Evolutionary conservation across 2,329 filamentous ascomycete genomes (phyloP).

Genomic region (Ustilaginoidea virens): DNA sequence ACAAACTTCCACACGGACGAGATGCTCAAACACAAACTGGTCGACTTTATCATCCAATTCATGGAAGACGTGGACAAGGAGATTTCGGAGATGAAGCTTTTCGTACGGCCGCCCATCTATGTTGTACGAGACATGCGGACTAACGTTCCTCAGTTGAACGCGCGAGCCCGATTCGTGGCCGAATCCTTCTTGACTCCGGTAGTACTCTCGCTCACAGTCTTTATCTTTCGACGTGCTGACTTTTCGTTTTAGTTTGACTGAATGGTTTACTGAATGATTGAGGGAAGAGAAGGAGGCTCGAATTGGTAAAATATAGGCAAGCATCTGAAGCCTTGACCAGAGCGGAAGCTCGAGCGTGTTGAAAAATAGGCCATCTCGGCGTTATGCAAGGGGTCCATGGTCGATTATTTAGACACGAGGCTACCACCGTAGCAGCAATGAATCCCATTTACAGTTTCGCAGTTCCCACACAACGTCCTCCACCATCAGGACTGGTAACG

Average conservation of each 20-base stretch:
- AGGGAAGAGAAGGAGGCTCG: not conserved
- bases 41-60: conserved; percentile 98
- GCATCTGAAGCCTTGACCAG: not conserved
- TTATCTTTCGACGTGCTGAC: conserved; percentile 3
- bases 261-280: not conserved
- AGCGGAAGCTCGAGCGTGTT: no score
- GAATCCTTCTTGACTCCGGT: conserved; percentile 96
- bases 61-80: conserved; percentile 99
- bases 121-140: conserved; percentile 1
- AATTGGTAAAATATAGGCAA: no score
- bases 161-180: conserved; percentile 89
- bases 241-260: conserved; percentile 17
- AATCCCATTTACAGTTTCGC: no score
- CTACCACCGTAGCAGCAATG: no score
- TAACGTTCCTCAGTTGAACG: conserved; percentile 56
- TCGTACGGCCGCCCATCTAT: conserved; percentile 47
- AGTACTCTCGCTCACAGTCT: conserved; percentile 10
- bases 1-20: conserved; percentile 98
- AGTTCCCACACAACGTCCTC: no score
- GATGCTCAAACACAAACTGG: conserved; percentile 97
- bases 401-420: no score
- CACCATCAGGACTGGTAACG: no score
- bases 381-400: no score
- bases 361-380: no score
- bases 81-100: conserved; percentile 99